Evolutionary conservation across 176 grass and related monocot genomes (phyloP).

Genomic region (Secale cereale): DNA sequence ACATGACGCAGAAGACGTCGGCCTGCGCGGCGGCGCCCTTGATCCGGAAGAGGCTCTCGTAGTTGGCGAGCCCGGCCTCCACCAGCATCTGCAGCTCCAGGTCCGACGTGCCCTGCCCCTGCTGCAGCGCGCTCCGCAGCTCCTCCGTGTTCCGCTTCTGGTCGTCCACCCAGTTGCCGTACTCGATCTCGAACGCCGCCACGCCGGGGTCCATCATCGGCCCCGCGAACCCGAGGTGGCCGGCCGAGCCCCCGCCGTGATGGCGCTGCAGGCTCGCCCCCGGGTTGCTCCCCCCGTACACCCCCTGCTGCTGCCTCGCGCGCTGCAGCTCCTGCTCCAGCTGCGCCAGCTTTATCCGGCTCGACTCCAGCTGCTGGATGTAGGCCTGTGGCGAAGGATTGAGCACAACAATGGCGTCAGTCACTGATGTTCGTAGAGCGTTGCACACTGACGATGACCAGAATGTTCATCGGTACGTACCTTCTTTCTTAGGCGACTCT

Average conservation of each 20-base stretch:
- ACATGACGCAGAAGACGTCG: constrained; percentile 87
- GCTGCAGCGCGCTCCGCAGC: constrained; percentile 58
- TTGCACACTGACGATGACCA: too few relatives aligned
- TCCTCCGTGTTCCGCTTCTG: constrained; percentile 59
- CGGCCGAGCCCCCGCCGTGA: background rate
- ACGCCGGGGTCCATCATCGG: constrained; percentile 54
- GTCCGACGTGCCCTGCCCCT: constrained; percentile 48
- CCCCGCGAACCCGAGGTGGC: background rate
- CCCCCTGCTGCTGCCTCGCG: constrained; percentile 54
- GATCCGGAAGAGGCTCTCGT: constrained; percentile 71
- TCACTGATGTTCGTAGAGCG: background rate
- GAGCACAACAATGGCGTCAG: background rate
- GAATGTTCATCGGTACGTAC: background rate
- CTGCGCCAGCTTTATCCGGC: constrained; percentile 79
- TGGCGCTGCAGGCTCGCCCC: constrained; percentile 4
- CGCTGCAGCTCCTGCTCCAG: constrained; percentile 77
- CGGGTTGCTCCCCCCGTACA: constrained; percentile 14
- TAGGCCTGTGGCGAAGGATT: constrained; percentile 46
- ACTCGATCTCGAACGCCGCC: constrained; percentile 80
- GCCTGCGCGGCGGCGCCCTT: constrained; percentile 60
- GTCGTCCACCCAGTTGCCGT: constrained; percentile 78
- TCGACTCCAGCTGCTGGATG: constrained; percentile 92
- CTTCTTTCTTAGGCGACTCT: constrained; percentile 88
- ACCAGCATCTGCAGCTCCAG: constrained; percentile 70
- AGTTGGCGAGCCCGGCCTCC: constrained; percentile 55